phyloP scores from a whole-genome alignment of 805 yeast species.

The Brettanomyces nanus region DNA sequence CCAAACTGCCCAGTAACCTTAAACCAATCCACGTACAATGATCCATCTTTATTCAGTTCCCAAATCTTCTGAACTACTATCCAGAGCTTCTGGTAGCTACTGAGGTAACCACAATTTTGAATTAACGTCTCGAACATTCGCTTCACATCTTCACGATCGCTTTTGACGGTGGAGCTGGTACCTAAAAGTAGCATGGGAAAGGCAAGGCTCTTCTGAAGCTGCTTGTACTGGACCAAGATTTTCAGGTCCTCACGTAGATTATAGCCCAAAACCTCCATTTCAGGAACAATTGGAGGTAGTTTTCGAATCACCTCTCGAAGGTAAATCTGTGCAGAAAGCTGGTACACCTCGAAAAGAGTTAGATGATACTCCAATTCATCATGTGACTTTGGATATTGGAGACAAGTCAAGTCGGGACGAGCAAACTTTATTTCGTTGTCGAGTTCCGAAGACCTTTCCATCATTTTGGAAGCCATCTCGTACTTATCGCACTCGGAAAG shows the following conservation, averaged over 20 bases:
- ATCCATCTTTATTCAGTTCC: conserved; percentile 28
- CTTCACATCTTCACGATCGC: conserved; percentile 21
- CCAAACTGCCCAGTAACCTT: conserved; percentile 29
- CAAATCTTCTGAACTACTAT: conserved; percentile 26
- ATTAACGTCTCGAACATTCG: conserved; percentile 20
- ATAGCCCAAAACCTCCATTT: conserved; percentile 14
- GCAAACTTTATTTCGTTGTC: conserved; percentile 12
- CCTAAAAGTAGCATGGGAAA: conserved; percentile 34
- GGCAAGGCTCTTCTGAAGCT: conserved; percentile 23
- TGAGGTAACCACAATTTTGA: conserved; percentile 25
- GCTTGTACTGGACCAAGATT: conserved; percentile 7
- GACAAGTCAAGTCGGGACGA: conserved; percentile 14
- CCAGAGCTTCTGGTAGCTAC: conserved; percentile 24
- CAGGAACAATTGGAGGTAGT: conserved; percentile 21
- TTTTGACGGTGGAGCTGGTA: conserved; percentile 20
- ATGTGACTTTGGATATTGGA: conserved; percentile 12
- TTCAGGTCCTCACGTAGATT: conserved; percentile 13
- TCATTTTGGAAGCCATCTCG: conserved; percentile 11
- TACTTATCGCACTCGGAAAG: conserved; percentile 16
- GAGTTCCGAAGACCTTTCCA: conserved; percentile 11
- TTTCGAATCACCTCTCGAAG: conserved; percentile 18
- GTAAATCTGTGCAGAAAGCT: conserved; percentile 20
- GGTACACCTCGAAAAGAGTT: conserved; percentile 29
- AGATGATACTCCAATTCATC: conserved; percentile 24
- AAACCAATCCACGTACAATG: conserved; percentile 32